A percentile compares a stretch with the other conserved stretches of the same genome.
phyloP scores from a whole-genome alignment of 2,329 filamentous ascomycete species.

The Nemania diffusa region DNA sequence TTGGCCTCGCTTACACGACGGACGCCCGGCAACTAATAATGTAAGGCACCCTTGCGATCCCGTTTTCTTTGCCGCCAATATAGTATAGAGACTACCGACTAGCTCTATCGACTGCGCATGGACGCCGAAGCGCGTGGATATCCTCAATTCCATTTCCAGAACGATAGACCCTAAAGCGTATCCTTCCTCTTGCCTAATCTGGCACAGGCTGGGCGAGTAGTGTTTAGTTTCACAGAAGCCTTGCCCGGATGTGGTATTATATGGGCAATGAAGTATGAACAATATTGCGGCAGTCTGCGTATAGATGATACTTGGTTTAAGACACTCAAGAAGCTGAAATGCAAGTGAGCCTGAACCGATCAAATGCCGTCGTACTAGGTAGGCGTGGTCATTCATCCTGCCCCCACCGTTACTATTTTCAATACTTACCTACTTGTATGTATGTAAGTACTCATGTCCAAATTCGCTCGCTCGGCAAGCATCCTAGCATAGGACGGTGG shows the following conservation, averaged over 20 bases:
- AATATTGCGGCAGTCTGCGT: slow-evolving; percentile 10
- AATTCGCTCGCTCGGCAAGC: slow-evolving; percentile 3
- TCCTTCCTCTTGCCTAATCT: slow-evolving; percentile 3
- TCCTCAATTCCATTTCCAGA: slow-evolving; percentile 12
- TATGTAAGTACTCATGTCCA: not conserved
- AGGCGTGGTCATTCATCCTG: not conserved
- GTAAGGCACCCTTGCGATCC: slow-evolving; percentile 23
- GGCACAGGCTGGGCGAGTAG: slow-evolving; percentile 1
- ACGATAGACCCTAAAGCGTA: slow-evolving; percentile 17
- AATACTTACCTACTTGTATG: not conserved
- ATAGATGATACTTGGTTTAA: not conserved
- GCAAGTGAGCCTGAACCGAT: slow-evolving; percentile 28
- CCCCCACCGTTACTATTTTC: slow-evolving; percentile 19
- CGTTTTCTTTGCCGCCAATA: slow-evolving; percentile 15
- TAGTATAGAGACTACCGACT: slow-evolving; percentile 10
- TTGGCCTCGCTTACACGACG: not conserved
- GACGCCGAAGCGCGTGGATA: not conserved
- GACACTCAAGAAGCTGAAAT: slow-evolving; percentile 32
- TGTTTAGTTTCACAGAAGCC: slow-evolving; percentile 1
- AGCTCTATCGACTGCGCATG: slow-evolving; percentile 1
- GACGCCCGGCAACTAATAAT: slow-evolving; percentile 5
- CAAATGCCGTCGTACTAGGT: slow-evolving; percentile 24
- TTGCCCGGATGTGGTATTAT: slow-evolving; percentile 17
- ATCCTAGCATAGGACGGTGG: slow-evolving; percentile 9
- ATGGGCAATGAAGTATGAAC: slow-evolving; percentile 16